A percentile compares a stretch with the other conserved stretches of the same genome.
Conservation (phyloP, 805 yeast species). For the Myxozyma vanderwaltii region DNA sequence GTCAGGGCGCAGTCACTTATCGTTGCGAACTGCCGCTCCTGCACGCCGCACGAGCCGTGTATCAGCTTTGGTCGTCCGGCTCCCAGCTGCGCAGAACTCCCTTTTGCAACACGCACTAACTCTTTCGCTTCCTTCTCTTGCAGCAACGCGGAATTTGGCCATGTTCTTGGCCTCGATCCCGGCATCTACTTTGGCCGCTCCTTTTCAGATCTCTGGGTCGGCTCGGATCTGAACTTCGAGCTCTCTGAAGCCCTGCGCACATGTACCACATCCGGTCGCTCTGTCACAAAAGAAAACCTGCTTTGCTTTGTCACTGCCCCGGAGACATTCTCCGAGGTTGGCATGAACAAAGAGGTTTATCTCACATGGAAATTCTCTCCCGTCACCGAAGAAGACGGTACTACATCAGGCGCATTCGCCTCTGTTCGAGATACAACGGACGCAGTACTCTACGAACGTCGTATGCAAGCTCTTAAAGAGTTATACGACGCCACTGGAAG, state of each 20-base stretch:
- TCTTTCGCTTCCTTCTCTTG: not conserved
- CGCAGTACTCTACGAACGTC: slow-evolving; percentile 34
- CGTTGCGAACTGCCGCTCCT: no score
- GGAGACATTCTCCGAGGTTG: not conserved
- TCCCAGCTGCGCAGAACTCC: not conserved
- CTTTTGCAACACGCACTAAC: not conserved
- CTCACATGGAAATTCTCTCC: slow-evolving; percentile 29
- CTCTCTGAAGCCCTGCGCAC: slow-evolving; percentile 22
- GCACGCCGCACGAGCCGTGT: no score
- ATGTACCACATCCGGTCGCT: slow-evolving; percentile 16
- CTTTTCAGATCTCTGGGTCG: slow-evolving; percentile 22
- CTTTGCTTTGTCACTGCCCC: slow-evolving; percentile 16
- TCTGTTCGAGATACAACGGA: slow-evolving; percentile 38
- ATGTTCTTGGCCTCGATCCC: slow-evolving; percentile 17
- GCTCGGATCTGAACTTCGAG: slow-evolving; percentile 18
- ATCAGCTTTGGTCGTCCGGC: no score
- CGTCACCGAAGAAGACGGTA: slow-evolving; percentile 36
- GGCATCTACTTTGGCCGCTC: slow-evolving; percentile 20
- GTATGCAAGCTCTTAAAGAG: slow-evolving; percentile 27
- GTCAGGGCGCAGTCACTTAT: no score
- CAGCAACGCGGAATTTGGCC: slow-evolving; percentile 28
- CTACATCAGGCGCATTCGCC: slow-evolving; percentile 36
- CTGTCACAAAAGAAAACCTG: slow-evolving; percentile 14
- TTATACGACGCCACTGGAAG: slow-evolving; percentile 29
- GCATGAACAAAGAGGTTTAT: slow-evolving; percentile 19